Evolutionary conservation across 2,329 filamentous ascomycete genomes (phyloP), one percentile per base, ranked within the genome.

Genomic region (Emergomyces africanus): DNA sequence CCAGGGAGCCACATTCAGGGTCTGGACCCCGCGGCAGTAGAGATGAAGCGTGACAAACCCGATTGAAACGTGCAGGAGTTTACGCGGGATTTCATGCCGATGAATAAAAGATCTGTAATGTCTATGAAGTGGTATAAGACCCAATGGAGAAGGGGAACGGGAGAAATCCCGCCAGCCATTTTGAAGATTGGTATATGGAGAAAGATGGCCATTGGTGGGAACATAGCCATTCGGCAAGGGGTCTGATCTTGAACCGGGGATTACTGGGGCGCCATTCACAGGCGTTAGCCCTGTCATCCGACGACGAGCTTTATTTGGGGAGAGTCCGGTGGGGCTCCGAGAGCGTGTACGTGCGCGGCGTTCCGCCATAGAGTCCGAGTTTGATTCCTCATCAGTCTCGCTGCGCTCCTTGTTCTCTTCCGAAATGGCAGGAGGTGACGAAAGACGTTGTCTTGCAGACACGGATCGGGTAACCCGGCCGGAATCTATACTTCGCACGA

Each of bases 71-170:
- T 99, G 94, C 42, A 99, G 80, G 46, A 85, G 78, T 74, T 99
- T 99, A 67, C 94, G 87, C 10, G 94, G 94, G 57, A 99, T 91
- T 75, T 99, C 94, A 74, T 99, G 92, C 68, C 90, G 90, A 80
- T 99, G 94, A 63, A 96, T 89, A 69, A 99, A 90, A 33, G 82
- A 87, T 66, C 90, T 83, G 83, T 94, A 99, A 70, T 94, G 87
- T 61, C 89, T 81, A 73, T 99, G 94, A 67, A 99, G 92, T 2
- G 94, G 94, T 62, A 99, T 99, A 54, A 97, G 80, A 9, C 94
- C 94, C 4, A 97, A 81, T 10, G 94, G 94, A 67, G 89, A 95
- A 2, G 94, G 94, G 66, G 90, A 95, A 63, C 94, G 83, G 67
- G 90, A 96, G 71, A 96, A 83, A 70, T 92, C 89, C 61, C 88